Conservation (phyloP, 2,329 filamentous ascomycete species). For the Fusarium sp. region DNA sequence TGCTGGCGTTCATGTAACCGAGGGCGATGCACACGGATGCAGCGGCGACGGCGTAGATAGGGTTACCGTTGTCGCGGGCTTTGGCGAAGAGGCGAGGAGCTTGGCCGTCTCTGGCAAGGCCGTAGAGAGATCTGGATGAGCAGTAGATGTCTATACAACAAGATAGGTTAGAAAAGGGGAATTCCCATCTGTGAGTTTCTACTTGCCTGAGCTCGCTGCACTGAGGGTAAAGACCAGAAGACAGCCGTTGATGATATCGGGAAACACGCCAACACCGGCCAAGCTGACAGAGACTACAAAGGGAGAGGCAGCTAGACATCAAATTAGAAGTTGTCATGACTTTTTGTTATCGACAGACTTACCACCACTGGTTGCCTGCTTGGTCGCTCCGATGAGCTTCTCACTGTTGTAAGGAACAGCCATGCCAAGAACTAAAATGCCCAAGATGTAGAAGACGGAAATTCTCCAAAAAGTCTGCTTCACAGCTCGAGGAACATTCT, state of each 20-base stretch:
- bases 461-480: constrained; percentile 43
- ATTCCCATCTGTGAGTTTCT: constrained; percentile 57
- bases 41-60: constrained; percentile 51
- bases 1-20: constrained; percentile 54
- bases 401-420: constrained; percentile 39
- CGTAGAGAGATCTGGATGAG: constrained; percentile 52
- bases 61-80: constrained; percentile 52
- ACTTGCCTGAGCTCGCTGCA: constrained; percentile 28
- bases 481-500: constrained; percentile 37
- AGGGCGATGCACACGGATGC: constrained; percentile 49
- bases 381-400: constrained; percentile 20
- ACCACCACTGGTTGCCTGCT: constrained; percentile 26
- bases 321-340: neutral
- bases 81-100: constrained; percentile 44
- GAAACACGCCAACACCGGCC: constrained; percentile 30
- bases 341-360: neutral
- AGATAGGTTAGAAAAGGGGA: neutral
- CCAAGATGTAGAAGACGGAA: constrained; percentile 38
- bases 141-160: constrained; percentile 44
- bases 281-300: constrained; percentile 39
- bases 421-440: constrained; percentile 38
- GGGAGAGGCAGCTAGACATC: constrained; percentile 26
- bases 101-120: constrained; percentile 50
- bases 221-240: constrained; percentile 41
- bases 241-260: constrained; percentile 38